A percentile compares a stretch with the other conserved stretches of the same genome.
These are phyloP conservation scores for Nitzschia palea DNA, from an alignment of 108 stramenopile species.

Conservation along the genomic window DNA sequence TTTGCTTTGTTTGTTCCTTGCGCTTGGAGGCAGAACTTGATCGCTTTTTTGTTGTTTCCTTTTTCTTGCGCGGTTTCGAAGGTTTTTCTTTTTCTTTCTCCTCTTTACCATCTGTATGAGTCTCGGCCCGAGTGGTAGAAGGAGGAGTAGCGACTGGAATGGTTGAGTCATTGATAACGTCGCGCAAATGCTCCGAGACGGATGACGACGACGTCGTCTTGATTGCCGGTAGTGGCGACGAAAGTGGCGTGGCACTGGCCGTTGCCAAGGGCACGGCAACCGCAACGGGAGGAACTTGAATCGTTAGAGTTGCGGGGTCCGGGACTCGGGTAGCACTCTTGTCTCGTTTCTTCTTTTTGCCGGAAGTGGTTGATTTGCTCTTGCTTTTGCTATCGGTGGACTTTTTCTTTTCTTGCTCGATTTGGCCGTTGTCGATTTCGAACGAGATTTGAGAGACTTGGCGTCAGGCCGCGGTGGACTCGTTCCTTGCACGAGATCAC, in stretches of 20 bases:
- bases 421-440: background rate
- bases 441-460: background rate
- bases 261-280: background rate
- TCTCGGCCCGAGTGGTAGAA: background rate
- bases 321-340: background rate
- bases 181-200: background rate
- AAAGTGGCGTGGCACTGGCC: background rate
- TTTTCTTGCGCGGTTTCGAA: too few relatives aligned
- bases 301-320: background rate
- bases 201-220: background rate
- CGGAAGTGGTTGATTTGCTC: background rate
- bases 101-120: background rate
- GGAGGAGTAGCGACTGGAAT: too few relatives aligned
- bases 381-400: background rate
- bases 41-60: too few relatives aligned
- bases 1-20: background rate
- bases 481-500: background rate
- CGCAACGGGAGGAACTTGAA: background rate
- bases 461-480: background rate
- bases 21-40: too few relatives aligned
- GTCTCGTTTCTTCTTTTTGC: background rate
- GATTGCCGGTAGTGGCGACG: background rate
- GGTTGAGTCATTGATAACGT: background rate
- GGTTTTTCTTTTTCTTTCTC: background rate
- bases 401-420: background rate